Base-by-base conservation (phyloP, 257 asterid species). In the Fraxinus pennsylvanica region DNA sequence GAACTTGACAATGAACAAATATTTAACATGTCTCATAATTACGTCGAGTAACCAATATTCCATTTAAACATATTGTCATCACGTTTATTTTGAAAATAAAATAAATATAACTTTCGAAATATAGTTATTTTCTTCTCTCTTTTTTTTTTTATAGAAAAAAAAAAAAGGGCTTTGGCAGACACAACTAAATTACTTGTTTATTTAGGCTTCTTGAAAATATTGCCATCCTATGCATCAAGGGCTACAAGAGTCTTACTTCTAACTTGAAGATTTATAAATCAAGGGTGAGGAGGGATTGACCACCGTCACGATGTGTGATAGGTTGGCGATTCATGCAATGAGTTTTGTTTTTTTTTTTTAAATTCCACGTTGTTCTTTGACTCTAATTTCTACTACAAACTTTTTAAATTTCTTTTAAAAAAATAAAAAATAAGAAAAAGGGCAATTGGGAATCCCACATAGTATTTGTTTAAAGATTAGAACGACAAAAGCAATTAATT, bases 401-500 rank as follows among this genome's bases (percentile, higher is more conserved):
- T 36, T 7, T 13, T 3, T 21, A 5, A 2, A 4, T 7, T 1
- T 47, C 19, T 12, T 39, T 39, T 0, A 75, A 32, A 32, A 84
- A 83, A 68, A 45, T 14, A 68, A 66, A 71, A 59, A 33, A 41
- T 47, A 39, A 41, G 32, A 76, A 25, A 66, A 5, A 17, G 21
- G n/a, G 14, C 8, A 81, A 54, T 32, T 67, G 74, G 25, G 25
- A 70, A 71, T 68, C 25, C 43, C 38, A 35, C 39, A 14, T 21
- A 63, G 74, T 74, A 61, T 76, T 35, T 76, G 57, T 70, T 71
- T 76, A 82, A 71, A 80, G 75, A 81, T 70, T 41, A 76, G 81
- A 84, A 74, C 80, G 89, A 89, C 92, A 88, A 86, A 81, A 36
- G 88, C 90, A 90, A 91, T 90, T 82, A 93, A 89, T 91, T 81